phyloP scores from a whole-genome alignment of 78 protist genomes.

The Tieghemostelium lacteum region DNA sequence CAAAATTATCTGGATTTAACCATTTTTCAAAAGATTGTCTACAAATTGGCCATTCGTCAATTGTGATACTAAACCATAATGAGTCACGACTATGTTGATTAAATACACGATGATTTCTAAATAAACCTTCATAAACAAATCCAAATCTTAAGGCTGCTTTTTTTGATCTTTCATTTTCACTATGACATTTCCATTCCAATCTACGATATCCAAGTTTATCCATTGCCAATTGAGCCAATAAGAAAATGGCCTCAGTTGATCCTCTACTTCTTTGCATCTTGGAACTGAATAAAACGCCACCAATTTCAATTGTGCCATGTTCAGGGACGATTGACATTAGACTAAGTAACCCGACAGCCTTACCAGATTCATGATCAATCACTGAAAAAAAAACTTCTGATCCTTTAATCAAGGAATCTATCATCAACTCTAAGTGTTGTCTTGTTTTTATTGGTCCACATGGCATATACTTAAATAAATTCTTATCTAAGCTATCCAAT shows the following conservation, averaged over 20 bases:
- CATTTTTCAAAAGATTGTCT: neutral
- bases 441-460: too few species aligned
- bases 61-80: neutral
- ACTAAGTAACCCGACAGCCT: neutral
- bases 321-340: neutral
- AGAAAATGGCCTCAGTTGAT: slow-evolving; percentile 23
- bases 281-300: slow-evolving; percentile 1
- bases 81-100: slow-evolving; percentile 11
- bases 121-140: slow-evolving; percentile 14
- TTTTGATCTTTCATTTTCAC: slow-evolving; percentile 1
- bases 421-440: too few species aligned
- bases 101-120: neutral
- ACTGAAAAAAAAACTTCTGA: neutral
- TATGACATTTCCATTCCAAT: slow-evolving; percentile 41
- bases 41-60: neutral
- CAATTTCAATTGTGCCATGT: slow-evolving; percentile 11
- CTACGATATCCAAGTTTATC: slow-evolving; percentile 11
- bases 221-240: neutral
- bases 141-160: slow-evolving; percentile 31
- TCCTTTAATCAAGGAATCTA: too few species aligned
- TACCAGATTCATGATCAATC: neutral
- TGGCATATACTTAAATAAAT: too few species aligned
- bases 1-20: neutral
- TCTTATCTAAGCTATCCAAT: too few species aligned
- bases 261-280: neutral